Evolutionary conservation across 805 yeast species (phyloP), one percentile per base, ranked within the genome.

Genomic region (Starmerella stellata): DNA sequence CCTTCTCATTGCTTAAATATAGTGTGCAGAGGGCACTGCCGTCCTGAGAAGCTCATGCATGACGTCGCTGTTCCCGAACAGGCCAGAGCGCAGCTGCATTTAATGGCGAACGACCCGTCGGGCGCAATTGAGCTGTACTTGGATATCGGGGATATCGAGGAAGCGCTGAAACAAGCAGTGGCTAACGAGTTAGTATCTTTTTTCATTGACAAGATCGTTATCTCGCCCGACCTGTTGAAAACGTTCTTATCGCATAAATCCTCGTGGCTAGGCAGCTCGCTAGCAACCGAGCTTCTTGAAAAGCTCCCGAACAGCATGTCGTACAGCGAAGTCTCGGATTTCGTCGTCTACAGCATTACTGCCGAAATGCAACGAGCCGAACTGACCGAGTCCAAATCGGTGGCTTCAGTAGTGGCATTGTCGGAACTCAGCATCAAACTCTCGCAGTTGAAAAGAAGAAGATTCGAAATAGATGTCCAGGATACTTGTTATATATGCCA

Each of bases 141-240:
- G 36, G 72, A 72, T 17, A 4, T 79, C 34, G 57, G 68, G 3
- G 77, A 77, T 50, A 64, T 70, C 35, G 56, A 56, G 17, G 59
- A 62, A n/a, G 78, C 93, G 0, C 65, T 76, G 43, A 52, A 58
- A 2, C 78, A 78, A 49, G 75, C 90, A 44, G 55, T 66, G 1
- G 59, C 60, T 0, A 69, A 65, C 21, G 5, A 21, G 9, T 14
- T 15, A 3, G 33, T 38, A 3, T 24, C 40, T 2, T 43, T 40
- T 21, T 30, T 46, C 23, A 41, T 45, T 21, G 46, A 42, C n/a
- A 20, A 35, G 34, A 38, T 44, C 4, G 3, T 29, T 11, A 4
- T 24, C 11, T 16, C 21, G 13, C 21, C 30, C 4, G 4, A 21
- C 13, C 18, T 28, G 9, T 8, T 32, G 17, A 13, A 13, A 3